Conservation (phyloP, 1,284 basidiomycete genomes). For the Ustilago xerochloae region DNA sequence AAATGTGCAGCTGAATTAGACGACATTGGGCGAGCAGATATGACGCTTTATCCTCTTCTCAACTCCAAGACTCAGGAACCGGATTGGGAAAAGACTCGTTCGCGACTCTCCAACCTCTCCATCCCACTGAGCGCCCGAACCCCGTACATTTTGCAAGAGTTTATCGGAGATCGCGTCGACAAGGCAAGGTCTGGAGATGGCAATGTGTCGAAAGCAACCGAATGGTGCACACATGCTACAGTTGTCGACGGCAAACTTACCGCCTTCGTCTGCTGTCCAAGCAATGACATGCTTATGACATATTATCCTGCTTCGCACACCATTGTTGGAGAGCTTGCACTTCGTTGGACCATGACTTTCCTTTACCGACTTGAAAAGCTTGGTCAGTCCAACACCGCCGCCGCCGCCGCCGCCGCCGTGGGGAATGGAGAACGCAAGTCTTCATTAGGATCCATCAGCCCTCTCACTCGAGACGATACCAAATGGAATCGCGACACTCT, state of each 20-base stretch:
- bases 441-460: not conserved
- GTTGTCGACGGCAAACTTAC: constrained; percentile 69
- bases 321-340: constrained; percentile 64
- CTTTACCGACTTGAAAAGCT: constrained; percentile 58
- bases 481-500: constrained; percentile 31
- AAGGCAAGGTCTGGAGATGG: not conserved
- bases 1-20: constrained; percentile 69
- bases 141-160: constrained; percentile 65
- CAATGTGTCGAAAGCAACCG: constrained; percentile 34
- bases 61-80: constrained; percentile 5
- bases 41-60: constrained; percentile 69
- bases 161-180: constrained; percentile 61
- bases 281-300: constrained; percentile 71
- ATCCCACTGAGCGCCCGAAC: constrained; percentile 53
- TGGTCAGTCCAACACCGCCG: not conserved
- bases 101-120: constrained; percentile 31
- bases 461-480: not conserved
- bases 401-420: not conserved
- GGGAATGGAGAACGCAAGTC: not conserved
- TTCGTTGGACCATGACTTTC: constrained; percentile 68
- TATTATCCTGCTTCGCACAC: constrained; percentile 68
- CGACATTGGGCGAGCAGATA: constrained; percentile 69
- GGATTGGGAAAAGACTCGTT: constrained; percentile 48
- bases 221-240: constrained; percentile 70
- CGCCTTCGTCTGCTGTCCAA: constrained; percentile 70